A percentile compares a stretch with the other conserved stretches of the same genome.
phyloP scores from a whole-genome alignment of 192 early-diverging fungal species.

The Thamnidium elegans region DNA sequence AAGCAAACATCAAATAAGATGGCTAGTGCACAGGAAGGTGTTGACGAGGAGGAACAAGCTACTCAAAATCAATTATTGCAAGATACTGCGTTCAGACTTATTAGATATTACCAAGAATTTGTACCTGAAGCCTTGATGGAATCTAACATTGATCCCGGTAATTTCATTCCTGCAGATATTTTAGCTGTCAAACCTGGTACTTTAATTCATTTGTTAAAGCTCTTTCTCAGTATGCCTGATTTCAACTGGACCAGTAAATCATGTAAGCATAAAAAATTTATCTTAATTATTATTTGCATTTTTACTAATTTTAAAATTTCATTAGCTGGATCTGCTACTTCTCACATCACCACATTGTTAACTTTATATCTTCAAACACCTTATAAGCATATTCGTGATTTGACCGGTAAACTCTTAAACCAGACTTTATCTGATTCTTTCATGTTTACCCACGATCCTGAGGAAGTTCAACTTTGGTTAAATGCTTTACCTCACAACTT shows the following conservation, averaged over 20 bases:
- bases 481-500: conserved; percentile 46
- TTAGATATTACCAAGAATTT: conserved; percentile 65
- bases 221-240: conserved; percentile 55
- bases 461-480: conserved; percentile 58
- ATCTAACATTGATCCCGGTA: conserved; percentile 69
- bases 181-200: conserved; percentile 46
- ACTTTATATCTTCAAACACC: conserved; percentile 49
- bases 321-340: conserved; percentile 43
- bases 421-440: conserved; percentile 53
- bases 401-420: conserved; percentile 42
- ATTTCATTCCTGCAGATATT: conserved; percentile 67
- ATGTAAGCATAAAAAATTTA: conserved; percentile 33
- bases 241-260: conserved; percentile 72
- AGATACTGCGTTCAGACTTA: conserved; percentile 53
- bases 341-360: conserved; percentile 54
- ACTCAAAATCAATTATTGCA: conserved; percentile 47
- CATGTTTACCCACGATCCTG: conserved; percentile 54
- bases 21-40: conserved; percentile 31
- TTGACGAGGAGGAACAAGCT: conserved; percentile 39
- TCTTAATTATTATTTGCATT: not conserved
- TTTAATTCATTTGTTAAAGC: conserved; percentile 58
- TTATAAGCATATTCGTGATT: conserved; percentile 40
- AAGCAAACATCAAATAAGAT: conserved; percentile 27
- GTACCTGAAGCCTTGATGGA: conserved; percentile 65
- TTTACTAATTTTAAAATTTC: conserved; percentile 7